Evolutionary conservation across 129 eudicot genomes (phyloP), one percentile per base, ranked within the genome.

Genomic region (Erigeron canadensis): DNA sequence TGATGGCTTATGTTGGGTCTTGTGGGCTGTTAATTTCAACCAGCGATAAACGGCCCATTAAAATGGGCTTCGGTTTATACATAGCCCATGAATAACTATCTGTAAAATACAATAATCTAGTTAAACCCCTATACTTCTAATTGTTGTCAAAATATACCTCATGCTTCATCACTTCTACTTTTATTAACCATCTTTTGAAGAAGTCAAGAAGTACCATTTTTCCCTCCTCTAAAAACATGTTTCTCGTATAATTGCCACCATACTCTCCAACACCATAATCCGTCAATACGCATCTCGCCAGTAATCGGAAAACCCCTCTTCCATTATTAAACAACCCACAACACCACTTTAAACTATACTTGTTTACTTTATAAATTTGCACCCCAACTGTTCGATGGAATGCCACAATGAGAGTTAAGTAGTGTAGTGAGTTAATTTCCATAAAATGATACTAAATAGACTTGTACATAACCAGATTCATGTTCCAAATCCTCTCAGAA

Each of bases 341-440:
- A 10, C 47, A 64, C n/a, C 4, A 42, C 38, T 64, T 16, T 64
- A 54, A 39, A 2, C 21, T 4, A 18, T 18, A 37, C 17, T 12
- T 18, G 8, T 47, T 67, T 44, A 67, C 19, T 13, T 22, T 19
- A 21, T 21, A 9, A 67, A 42, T n/a, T 1, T 70, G 80, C 60
- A 34, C 71, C 47, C 41, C 23, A 74, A 40, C 21, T 79, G 84
- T 79, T 79, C 50, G 74, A 83, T 72, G 40, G 53, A 83, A 79
- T 79, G 67, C 40, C 65, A 5, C 59, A 50, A 22, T 9, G 10
- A 72, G 47, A 67, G 16, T n/a, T 13, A 22, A 58, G 1, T 50
- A 55, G 56, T 54, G 11, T 47, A 59, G 21, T 56, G 57, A 59
- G 10, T 12, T 51, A 62, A 45, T 19, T 39, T 55, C 55, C 46